phyloP scores from a whole-genome alignment of 2,329 filamentous ascomycete species.

The Claviceps sp. region DNA sequence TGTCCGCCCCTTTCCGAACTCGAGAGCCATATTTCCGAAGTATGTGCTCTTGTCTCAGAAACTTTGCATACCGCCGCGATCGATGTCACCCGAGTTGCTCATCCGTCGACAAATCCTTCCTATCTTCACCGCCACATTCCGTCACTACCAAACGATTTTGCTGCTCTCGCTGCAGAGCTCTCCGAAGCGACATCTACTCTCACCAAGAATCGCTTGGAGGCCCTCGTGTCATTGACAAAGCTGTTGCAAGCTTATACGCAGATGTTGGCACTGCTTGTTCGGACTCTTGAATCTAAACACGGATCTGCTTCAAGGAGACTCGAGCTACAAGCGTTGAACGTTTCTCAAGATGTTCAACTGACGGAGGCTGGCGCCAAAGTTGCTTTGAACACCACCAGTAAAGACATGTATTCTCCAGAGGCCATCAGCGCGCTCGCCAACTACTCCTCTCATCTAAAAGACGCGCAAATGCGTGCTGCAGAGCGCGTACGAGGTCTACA shows the following conservation, averaged over 20 bases:
- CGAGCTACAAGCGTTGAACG: conserved; percentile 34
- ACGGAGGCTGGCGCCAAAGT: conserved; percentile 25
- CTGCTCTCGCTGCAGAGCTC: conserved; percentile 22
- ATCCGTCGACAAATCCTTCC: conserved; percentile 38
- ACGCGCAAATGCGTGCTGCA: conserved; percentile 30
- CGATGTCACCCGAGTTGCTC: conserved; percentile 32
- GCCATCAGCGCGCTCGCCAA: conserved; percentile 27
- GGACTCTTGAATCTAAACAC: conserved; percentile 41
- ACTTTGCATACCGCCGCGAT: conserved; percentile 36
- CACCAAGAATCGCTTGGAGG: conserved; percentile 23
- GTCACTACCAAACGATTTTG: conserved; percentile 28
- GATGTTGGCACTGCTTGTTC: conserved; percentile 30
- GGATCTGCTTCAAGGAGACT: conserved; percentile 36
- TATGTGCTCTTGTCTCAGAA: conserved; percentile 33
- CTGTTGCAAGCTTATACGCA: conserved; percentile 28
- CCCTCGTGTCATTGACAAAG: conserved; percentile 21
- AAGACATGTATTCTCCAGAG: conserved; percentile 32
- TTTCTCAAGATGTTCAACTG: conserved; percentile 28
- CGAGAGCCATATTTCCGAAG: conserved; percentile 30
- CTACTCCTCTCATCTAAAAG: conserved; percentile 35
- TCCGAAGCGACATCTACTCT: conserved; percentile 20
- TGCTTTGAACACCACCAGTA: conserved; percentile 20
- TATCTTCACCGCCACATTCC: conserved; percentile 45
- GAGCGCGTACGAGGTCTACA: conserved; percentile 28
- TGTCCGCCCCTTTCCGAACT: conserved; percentile 36